Base-by-base conservation (phyloP, 495 filamentous ascomycete genomes). In the Podospora comata region DNA sequence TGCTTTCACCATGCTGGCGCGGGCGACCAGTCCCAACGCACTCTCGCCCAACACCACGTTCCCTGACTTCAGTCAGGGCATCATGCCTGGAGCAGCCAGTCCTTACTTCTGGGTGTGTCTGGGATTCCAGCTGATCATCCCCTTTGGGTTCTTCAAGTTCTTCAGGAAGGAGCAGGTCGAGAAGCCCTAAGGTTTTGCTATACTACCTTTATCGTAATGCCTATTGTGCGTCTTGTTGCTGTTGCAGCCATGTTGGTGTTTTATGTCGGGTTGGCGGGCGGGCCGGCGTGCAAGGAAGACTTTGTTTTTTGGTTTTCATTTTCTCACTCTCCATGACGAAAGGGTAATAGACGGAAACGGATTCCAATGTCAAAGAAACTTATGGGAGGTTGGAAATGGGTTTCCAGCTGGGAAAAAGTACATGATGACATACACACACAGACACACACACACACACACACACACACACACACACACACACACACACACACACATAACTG, bases 121-220 rank as follows among this genome's bases (percentile, higher is more conserved):
- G 6, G 58, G 84, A 3, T 80, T 85, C 63, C 90, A 93, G 74
- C 69, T 89, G 61, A 75, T 84, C 26, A 86, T 92, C 66, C 90
- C 88, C 70, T 75, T 86, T 58, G 88, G 89, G 1, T 91, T 89
- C 78, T 83, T 89, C 60, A 79, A 85, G 73, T 90, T 90, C 79
- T 91, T 91, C 82, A 80, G 89, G 39, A 90, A 89, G 79, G 89
- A 90, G 75, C 89, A 91, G 74, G 83, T 91, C 56, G 83, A 81
- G 55, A 91, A 91, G 81, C 89, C 89, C 23, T 89, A 72, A 27
- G 27, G 19, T 3, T 48, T 53, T 23, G 19, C 34, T 48, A 32
- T 48, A 48, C 39, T 48, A 48, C 39, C 39, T 48, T 48, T 48
- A 48, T 48, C 39, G 39, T 48, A 48, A 48, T 48, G 39, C 39